Evolutionary conservation across 139 green algal genomes (phyloP).

Genomic region (Dunaliella primolecta): DNA sequence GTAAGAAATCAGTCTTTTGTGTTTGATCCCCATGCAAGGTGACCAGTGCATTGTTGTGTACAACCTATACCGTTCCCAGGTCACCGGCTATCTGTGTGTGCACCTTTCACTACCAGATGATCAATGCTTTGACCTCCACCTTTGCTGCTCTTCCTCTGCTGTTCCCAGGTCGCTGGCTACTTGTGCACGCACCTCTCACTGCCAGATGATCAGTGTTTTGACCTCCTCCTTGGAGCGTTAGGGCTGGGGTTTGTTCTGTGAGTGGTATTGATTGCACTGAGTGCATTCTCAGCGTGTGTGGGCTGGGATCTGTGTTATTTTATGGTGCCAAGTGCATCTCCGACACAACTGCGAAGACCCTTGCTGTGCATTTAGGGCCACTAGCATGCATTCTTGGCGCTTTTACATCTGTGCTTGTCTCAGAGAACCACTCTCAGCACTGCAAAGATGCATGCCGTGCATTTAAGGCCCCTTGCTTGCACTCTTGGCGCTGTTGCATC

Average conservation of each 20-base stretch:
- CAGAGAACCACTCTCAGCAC: no score
- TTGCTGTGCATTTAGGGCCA: no score
- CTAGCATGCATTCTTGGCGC: no score
- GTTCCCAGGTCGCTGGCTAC: constrained; percentile 11
- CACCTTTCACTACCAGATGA: neutral
- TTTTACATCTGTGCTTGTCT: no score
- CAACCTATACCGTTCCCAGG: no score
- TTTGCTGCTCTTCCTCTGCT: neutral
- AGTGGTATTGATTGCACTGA: neutral
- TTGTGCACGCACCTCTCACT: constrained; percentile 28
- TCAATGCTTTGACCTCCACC: neutral
- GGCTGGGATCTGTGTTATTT: neutral
- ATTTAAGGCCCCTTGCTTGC: no score
- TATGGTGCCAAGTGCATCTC: neutral
- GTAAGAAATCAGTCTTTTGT: no score
- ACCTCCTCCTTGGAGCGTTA: constrained; percentile 23
- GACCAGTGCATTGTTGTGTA: no score
- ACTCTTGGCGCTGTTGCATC: no score
- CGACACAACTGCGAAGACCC: no score
- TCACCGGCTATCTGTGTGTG: neutral
- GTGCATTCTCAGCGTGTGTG: neutral
- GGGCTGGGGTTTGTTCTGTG: constrained; percentile 6
- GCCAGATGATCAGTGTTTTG: constrained; percentile 28
- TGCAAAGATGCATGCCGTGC: no score
- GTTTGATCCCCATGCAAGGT: no score